Conservation (phyloP, 805 yeast genomes). For the Yarrowia sp. region DNA sequence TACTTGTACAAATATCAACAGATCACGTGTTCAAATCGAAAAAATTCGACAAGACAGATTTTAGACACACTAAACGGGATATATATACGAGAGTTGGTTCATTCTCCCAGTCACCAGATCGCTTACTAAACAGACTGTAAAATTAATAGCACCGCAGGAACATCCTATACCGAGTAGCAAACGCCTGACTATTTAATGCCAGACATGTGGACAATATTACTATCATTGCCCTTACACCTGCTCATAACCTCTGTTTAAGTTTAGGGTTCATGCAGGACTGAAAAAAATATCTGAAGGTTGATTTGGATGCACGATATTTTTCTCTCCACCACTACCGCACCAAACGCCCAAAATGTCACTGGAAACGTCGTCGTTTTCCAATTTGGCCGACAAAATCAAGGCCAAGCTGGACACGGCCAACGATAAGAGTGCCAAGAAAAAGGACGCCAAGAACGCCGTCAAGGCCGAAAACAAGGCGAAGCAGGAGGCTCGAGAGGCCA, state of each 20-base stretch:
- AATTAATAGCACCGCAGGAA: too few relatives aligned
- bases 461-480: constrained; percentile 30
- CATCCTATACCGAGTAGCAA: too few relatives aligned
- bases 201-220: too few relatives aligned
- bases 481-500: constrained; percentile 34
- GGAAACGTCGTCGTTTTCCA: constrained; percentile 38
- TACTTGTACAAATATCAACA: too few relatives aligned
- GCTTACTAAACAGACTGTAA: too few relatives aligned
- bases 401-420: constrained; percentile 33
- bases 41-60: too few relatives aligned
- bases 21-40: too few relatives aligned
- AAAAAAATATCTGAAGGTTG: constrained; percentile 21
- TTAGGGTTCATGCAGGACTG: constrained; percentile 15
- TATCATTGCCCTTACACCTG: not conserved
- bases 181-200: too few relatives aligned
- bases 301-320: constrained; percentile 6
- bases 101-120: too few relatives aligned
- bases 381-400: constrained; percentile 38
- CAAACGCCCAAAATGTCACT: constrained; percentile 6
- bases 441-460: constrained; percentile 32
- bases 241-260: not conserved
- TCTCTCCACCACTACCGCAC: constrained; percentile 4
- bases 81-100: too few relatives aligned
- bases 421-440: constrained; percentile 27
- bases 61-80: too few relatives aligned